A percentile compares a stretch with the other conserved stretches of the same genome.
These are phyloP conservation scores for Boletus reticulatus DNA, from an alignment of 768 basidiomycete species.

Conservation along the genomic window DNA sequence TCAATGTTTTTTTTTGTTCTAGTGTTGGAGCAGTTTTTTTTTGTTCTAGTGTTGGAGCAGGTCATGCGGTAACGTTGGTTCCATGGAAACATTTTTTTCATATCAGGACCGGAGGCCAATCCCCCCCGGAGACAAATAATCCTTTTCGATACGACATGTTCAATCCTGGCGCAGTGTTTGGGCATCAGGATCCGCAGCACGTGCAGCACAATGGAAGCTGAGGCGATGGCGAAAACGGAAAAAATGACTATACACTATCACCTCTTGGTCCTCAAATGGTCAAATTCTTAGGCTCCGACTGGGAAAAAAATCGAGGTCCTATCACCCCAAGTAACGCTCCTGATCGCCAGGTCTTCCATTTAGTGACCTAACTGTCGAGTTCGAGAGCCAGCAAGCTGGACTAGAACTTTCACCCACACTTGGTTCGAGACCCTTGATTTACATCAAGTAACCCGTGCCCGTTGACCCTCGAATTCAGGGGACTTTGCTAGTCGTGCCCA, in stretches of 20 bases:
- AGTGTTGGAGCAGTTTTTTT: slow-evolving; percentile 18
- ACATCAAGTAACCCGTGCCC: slow-evolving; percentile 16
- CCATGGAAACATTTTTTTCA: slow-evolving; percentile 32
- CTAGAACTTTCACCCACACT: slow-evolving; percentile 2
- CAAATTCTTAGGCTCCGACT: slow-evolving; percentile 22
- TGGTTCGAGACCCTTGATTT: slow-evolving; percentile 17
- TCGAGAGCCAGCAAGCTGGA: slow-evolving; percentile 16
- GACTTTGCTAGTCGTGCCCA: background rate
- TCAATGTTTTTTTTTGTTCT: slow-evolving; percentile 26
- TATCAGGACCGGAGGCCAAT: slow-evolving; percentile 21
- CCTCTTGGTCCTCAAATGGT: slow-evolving; percentile 18
- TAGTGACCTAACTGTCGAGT: slow-evolving; percentile 17
- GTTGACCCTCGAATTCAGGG: slow-evolving; percentile 21
- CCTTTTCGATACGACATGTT: slow-evolving; percentile 16
- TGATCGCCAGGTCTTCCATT: slow-evolving; percentile 35
- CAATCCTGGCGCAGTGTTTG: slow-evolving; percentile 20
- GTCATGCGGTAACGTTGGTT: slow-evolving; percentile 19
- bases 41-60: slow-evolving; percentile 23
- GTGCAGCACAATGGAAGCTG: slow-evolving; percentile 34
- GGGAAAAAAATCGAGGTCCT: slow-evolving; percentile 19
- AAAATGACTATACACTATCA: slow-evolving; percentile 17
- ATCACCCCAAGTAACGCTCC: slow-evolving; percentile 17
- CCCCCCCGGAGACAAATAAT: slow-evolving; percentile 26
- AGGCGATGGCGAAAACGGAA: slow-evolving; percentile 23
- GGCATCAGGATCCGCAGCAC: slow-evolving; percentile 25